Percentiles rank a stretch among this genome's conserved stretches.
phyloP scores from a whole-genome alignment of 805 yeast species.

The Dipodascopsis uninucleata region DNA sequence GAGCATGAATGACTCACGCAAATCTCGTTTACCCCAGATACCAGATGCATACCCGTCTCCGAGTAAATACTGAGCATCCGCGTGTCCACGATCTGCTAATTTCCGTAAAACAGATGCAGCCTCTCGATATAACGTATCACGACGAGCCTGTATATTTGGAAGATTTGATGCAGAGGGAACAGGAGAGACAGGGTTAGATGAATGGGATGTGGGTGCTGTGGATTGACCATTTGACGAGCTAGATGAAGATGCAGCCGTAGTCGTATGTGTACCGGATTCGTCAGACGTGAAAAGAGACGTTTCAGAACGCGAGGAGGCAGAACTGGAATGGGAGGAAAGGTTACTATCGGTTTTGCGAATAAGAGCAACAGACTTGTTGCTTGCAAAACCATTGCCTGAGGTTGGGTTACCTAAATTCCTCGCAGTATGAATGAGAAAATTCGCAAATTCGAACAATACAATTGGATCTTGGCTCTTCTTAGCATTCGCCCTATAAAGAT shows the following conservation, averaged over 20 bases:
- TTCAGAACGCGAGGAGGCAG: too few relatives aligned
- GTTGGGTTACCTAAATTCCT: constrained; percentile 35
- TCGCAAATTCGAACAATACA: constrained; percentile 86
- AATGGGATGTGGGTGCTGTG: not conserved
- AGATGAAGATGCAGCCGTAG: constrained; percentile 1
- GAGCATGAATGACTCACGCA: constrained; percentile 66
- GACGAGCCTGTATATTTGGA: constrained; percentile 23
- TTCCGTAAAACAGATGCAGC: constrained; percentile 66
- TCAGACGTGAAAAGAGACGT: not conserved
- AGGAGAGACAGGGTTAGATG: constrained; percentile 4
- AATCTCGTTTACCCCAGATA: constrained; percentile 57
- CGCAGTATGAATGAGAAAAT: constrained; percentile 83
- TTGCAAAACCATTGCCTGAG: not conserved
- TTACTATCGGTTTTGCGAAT: too few relatives aligned
- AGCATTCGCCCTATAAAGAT: constrained; percentile 81
- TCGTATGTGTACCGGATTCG: not conserved
- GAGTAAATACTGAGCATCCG: constrained; percentile 85
- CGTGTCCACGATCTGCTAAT: constrained; percentile 72
- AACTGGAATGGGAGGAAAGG: too few relatives aligned
- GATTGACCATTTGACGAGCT: not conserved
- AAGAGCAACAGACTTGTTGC: constrained; percentile 5
- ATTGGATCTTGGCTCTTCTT: constrained; percentile 79
- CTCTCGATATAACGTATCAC: constrained; percentile 63
- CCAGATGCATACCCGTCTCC: constrained; percentile 90
- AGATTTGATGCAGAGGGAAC: constrained; percentile 3